These are phyloP conservation scores for Aureobasidium sp. DNA, from an alignment of 2,329 filamentous ascomycete species.

Conservation along the genomic window DNA sequence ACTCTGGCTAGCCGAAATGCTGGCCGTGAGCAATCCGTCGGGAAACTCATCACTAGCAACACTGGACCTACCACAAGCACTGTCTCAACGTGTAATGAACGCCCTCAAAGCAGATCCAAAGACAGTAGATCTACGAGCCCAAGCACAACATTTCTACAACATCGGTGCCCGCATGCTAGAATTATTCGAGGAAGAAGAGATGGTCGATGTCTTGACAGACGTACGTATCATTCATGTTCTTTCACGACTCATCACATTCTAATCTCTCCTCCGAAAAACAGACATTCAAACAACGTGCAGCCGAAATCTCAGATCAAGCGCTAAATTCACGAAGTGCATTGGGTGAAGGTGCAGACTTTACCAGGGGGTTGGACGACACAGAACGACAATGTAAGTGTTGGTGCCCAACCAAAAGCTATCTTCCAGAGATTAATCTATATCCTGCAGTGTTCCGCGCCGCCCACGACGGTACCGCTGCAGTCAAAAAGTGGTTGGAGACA, in stretches of 20 bases:
- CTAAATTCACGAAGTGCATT: slow-evolving; percentile 58
- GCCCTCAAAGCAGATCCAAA: slow-evolving; percentile 85
- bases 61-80: slow-evolving; percentile 70
- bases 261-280: slow-evolving; percentile 25
- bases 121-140: slow-evolving; percentile 72
- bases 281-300: slow-evolving; percentile 73
- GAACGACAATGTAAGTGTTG: slow-evolving; percentile 57
- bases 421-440: neutral
- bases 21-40: slow-evolving; percentile 54
- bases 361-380: slow-evolving; percentile 81
- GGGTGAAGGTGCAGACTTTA: slow-evolving; percentile 63
- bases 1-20: slow-evolving; percentile 91
- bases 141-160: slow-evolving; percentile 81
- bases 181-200: slow-evolving; percentile 81
- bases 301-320: slow-evolving; percentile 80
- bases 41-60: slow-evolving; percentile 56
- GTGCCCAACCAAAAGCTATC: neutral
- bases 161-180: slow-evolving; percentile 81
- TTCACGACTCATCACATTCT: neutral
- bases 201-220: slow-evolving; percentile 51
- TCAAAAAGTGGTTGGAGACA: slow-evolving; percentile 35
- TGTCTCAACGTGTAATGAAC: slow-evolving; percentile 73
- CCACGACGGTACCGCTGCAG: slow-evolving; percentile 40
- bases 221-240: slow-evolving; percentile 22
- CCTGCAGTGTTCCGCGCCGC: slow-evolving; percentile 39